A percentile compares a stretch with the other conserved stretches of the same genome.
Conservation (phyloP, 495 filamentous ascomycete species). For the Tuber aestivum region DNA sequence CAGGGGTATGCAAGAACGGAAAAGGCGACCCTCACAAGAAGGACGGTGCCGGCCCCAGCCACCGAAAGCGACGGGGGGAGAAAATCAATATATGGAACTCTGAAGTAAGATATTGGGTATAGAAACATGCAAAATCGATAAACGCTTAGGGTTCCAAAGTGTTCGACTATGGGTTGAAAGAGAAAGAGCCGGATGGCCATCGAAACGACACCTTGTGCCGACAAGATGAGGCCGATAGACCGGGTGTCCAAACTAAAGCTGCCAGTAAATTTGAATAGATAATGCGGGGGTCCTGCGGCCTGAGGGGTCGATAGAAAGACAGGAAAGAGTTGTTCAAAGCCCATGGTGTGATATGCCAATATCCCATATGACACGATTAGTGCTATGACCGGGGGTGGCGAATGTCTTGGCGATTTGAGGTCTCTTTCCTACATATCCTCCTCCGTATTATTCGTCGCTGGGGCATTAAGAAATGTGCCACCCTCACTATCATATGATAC, state of each 20-base stretch:
- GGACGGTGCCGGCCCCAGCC: conserved; percentile 62
- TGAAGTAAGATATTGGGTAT: conserved; percentile 84
- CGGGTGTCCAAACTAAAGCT: conserved; percentile 77
- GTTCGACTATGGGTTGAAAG: conserved; percentile 65
- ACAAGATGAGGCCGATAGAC: conserved; percentile 77
- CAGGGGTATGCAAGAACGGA: conserved; percentile 80
- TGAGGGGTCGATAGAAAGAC: conserved; percentile 76
- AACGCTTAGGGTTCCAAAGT: conserved; percentile 67
- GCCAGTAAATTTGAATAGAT: conserved; percentile 77
- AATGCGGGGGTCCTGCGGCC: conserved; percentile 45
- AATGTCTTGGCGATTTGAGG: conserved; percentile 53
- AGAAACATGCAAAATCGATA: conserved; percentile 71
- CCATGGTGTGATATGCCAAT: conserved; percentile 90
- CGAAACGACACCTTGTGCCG: conserved; percentile 83
- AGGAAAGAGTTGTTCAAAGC: conserved; percentile 87
- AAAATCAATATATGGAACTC: conserved; percentile 82
- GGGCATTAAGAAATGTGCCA: conserved; percentile 17
- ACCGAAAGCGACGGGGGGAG: conserved; percentile 65
- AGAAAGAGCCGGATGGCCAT: conserved; percentile 76
- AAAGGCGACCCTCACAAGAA: conserved; percentile 84
- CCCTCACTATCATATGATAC: conserved; percentile 13
- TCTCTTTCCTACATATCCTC: conserved; percentile 35
- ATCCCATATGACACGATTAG: conserved; percentile 87
- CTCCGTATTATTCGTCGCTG: conserved; percentile 16
- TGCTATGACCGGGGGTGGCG: conserved; percentile 69